Conservation (phyloP, 441 rosid genomes). For the Pelargonium citronellum region DNA sequence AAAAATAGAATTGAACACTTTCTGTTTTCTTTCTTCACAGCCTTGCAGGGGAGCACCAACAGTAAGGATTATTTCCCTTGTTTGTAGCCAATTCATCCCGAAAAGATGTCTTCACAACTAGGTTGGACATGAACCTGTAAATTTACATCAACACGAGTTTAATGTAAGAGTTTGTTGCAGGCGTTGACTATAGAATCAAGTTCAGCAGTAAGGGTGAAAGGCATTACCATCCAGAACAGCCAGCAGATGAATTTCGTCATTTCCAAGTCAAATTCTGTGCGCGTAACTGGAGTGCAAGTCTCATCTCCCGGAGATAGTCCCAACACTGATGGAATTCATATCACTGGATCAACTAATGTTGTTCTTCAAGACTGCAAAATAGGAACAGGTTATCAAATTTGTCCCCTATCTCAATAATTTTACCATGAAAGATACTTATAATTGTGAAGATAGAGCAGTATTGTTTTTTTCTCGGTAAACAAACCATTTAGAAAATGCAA, state of each 20-base stretch:
- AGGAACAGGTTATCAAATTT: constrained; percentile 67
- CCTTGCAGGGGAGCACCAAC: constrained; percentile 93
- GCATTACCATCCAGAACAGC: constrained; percentile 78
- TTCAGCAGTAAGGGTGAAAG: constrained; percentile 64
- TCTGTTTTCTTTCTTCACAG: constrained; percentile 35
- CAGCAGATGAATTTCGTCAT: constrained; percentile 91
- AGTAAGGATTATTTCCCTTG: constrained; percentile 36
- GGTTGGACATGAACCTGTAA: too few relatives aligned
- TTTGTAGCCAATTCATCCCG: constrained; percentile 5
- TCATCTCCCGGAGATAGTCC: constrained; percentile 92
- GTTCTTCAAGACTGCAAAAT: constrained; percentile 76
- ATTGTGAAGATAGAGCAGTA: too few relatives aligned
- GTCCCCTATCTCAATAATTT: too few relatives aligned
- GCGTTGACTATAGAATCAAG: constrained; percentile 89
- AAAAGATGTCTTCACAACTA: too few relatives aligned
- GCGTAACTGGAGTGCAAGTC: constrained; percentile 55
- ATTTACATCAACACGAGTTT: too few relatives aligned
- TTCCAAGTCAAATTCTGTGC: constrained; percentile 54
- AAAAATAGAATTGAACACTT: too few relatives aligned
- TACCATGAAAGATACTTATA: too few relatives aligned
- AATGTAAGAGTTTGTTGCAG: constrained; percentile 35
- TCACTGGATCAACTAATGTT: constrained; percentile 76
- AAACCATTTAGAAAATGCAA: too few relatives aligned
- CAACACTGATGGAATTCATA: constrained; percentile 93
- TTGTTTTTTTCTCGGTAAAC: too few relatives aligned